Conservation (phyloP, 352 stramenopile genomes). For the Pythium phragmiticola region DNA sequence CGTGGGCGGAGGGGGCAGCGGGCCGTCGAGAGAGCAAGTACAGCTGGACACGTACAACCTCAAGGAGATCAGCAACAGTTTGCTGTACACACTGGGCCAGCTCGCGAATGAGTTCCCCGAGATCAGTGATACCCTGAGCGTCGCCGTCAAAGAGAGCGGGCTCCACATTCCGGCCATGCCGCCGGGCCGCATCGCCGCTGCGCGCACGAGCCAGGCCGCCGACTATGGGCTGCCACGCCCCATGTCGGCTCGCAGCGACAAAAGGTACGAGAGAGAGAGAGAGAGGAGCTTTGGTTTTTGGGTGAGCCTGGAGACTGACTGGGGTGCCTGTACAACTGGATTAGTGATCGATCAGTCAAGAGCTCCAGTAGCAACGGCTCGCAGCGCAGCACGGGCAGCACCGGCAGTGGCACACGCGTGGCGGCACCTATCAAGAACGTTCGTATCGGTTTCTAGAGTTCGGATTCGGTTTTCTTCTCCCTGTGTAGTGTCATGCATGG, state of each 20-base stretch:
- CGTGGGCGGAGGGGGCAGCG: slow-evolving; percentile 24
- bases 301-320: not conserved
- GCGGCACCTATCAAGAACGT: slow-evolving; percentile 66
- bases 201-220: slow-evolving; percentile 34
- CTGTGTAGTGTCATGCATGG: not conserved
- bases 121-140: slow-evolving; percentile 81
- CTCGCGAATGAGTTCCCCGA: slow-evolving; percentile 93
- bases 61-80: slow-evolving; percentile 81
- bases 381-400: slow-evolving; percentile 47
- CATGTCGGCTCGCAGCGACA: slow-evolving; percentile 66
- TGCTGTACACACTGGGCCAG: slow-evolving; percentile 92
- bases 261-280: slow-evolving; percentile 41
- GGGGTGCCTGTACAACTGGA: not conserved
- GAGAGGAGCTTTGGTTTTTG: not conserved
- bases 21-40: slow-evolving; percentile 73
- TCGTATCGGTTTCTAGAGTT: slow-evolving; percentile 51
- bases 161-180: slow-evolving; percentile 79
- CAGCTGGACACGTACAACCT: slow-evolving; percentile 72
- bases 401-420: slow-evolving; percentile 44
- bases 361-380: slow-evolving; percentile 55
- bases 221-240: slow-evolving; percentile 45
- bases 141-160: slow-evolving; percentile 65
- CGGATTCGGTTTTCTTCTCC: slow-evolving; percentile 9
- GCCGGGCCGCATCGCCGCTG: slow-evolving; percentile 56
- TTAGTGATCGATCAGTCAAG: slow-evolving; percentile 51